Percentiles rank a stretch among this genome's conserved stretches.
These are phyloP conservation scores for Globisporangium paddicum DNA, from an alignment of 352 stramenopile species.

Conservation along the genomic window DNA sequence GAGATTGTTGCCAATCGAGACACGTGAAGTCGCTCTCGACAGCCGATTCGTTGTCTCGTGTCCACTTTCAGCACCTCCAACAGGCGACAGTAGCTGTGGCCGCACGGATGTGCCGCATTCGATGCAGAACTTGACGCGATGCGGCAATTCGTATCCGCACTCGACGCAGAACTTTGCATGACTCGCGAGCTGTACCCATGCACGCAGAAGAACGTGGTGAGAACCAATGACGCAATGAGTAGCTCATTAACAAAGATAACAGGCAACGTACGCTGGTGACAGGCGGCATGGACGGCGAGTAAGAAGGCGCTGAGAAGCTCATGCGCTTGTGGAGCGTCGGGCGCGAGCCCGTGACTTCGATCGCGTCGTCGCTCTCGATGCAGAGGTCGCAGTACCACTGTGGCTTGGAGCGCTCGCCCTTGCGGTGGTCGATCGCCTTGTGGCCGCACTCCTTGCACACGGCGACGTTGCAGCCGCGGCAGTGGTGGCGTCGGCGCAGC, in stretches of 20 bases:
- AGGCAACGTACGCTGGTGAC: slow-evolving; percentile 40
- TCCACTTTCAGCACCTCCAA: slow-evolving; percentile 18
- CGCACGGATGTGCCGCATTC: slow-evolving; percentile 73
- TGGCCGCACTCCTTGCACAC: slow-evolving; percentile 81
- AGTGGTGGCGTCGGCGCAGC: slow-evolving; percentile 78
- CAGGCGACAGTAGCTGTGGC: slow-evolving; percentile 48
- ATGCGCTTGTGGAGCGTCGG: slow-evolving; percentile 48
- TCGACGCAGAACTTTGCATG: slow-evolving; percentile 82
- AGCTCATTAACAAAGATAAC: background rate
- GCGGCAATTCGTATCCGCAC: slow-evolving; percentile 74
- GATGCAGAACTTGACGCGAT: slow-evolving; percentile 83
- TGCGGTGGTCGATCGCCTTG: slow-evolving; percentile 68
- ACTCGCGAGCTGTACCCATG: slow-evolving; percentile 38
- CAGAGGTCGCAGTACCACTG: slow-evolving; percentile 81
- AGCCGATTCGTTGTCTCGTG: slow-evolving; percentile 21
- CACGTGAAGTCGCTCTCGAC: slow-evolving; percentile 35
- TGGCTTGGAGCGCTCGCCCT: slow-evolving; percentile 42
- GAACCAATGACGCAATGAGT: slow-evolving; percentile 16
- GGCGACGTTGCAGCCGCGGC: slow-evolving; percentile 75
- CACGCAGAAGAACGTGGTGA: too few species aligned
- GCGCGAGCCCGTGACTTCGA: slow-evolving; percentile 56
- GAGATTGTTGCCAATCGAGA: slow-evolving; percentile 39
- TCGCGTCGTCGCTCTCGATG: slow-evolving; percentile 57
- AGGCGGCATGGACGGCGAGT: slow-evolving; percentile 29
- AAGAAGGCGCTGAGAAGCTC: slow-evolving; percentile 50